Conservation (phyloP, 192 early-diverging fungal genomes). For the Phycomyces blakesleeanus region DNA sequence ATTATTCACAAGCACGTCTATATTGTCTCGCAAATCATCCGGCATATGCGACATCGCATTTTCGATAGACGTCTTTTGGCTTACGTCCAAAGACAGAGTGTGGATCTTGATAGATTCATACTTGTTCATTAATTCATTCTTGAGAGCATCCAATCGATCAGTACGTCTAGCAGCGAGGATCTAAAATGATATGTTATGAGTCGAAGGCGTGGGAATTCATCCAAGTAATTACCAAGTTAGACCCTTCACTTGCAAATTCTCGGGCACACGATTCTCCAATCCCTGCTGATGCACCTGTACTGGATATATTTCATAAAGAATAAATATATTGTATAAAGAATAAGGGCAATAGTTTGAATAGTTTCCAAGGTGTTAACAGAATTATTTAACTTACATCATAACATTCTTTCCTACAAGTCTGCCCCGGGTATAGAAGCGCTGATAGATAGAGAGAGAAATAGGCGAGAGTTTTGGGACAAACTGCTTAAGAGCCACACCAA, state of each 20-base stretch:
- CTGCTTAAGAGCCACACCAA: no score
- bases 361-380: no score
- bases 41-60: slow-evolving; percentile 52
- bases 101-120: slow-evolving; percentile 56
- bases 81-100: slow-evolving; percentile 69
- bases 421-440: no score
- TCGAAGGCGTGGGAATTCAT: neutral
- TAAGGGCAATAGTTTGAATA: no score
- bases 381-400: slow-evolving; percentile 1
- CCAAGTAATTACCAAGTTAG: slow-evolving; percentile 44
- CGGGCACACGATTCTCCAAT: neutral
- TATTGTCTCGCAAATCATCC: slow-evolving; percentile 41
- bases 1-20: slow-evolving; percentile 90
- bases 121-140: slow-evolving; percentile 40
- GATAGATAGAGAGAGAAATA: no score
- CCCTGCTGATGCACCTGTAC: neutral
- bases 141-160: slow-evolving; percentile 59
- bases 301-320: neutral
- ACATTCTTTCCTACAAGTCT: slow-evolving; percentile 11
- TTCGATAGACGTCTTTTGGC: slow-evolving; percentile 50
- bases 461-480: no score
- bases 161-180: slow-evolving; percentile 61
- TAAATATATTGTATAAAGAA: neutral
- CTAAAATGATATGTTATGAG: neutral
- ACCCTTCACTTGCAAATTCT: slow-evolving; percentile 58